Percentiles rank a stretch among this genome's conserved stretches.
These are phyloP conservation scores for Breynia disticha DNA, from an alignment of 441 rosid genomes.

Conservation along the genomic window DNA sequence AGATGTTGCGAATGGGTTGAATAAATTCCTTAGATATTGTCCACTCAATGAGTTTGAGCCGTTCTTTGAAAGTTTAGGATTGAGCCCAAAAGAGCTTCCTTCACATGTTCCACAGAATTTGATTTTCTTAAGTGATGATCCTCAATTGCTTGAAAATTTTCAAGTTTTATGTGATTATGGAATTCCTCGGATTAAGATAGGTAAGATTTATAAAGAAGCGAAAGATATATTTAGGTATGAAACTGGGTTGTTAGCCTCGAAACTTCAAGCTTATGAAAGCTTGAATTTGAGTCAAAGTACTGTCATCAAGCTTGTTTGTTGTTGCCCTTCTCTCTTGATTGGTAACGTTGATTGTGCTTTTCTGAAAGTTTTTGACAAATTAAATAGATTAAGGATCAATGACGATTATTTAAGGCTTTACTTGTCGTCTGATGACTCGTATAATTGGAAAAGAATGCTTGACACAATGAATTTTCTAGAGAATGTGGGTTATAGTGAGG, in stretches of 20 bases:
- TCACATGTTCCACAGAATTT: slow-evolving; percentile 35
- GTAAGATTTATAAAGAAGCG: slow-evolving; percentile 54
- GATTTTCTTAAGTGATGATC: slow-evolving; percentile 50
- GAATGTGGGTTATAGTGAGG: slow-evolving; percentile 42
- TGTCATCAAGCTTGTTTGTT: slow-evolving; percentile 45
- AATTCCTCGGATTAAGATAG: slow-evolving; percentile 53
- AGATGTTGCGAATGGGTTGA: slow-evolving; percentile 33
- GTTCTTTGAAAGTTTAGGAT: slow-evolving; percentile 71
- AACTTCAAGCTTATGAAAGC: slow-evolving; percentile 45
- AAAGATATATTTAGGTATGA: slow-evolving; percentile 43
- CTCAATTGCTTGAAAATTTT: slow-evolving; percentile 51
- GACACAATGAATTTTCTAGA: slow-evolving; percentile 56
- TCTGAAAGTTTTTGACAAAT: slow-evolving; percentile 37
- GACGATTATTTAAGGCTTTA: slow-evolving; percentile 37
- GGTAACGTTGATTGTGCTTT: slow-evolving; percentile 39
- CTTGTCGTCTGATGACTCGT: slow-evolving; percentile 30
- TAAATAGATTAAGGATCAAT: slow-evolving; percentile 37
- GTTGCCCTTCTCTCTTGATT: slow-evolving; percentile 45
- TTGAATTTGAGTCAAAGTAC: slow-evolving; percentile 42
- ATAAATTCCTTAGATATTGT: slow-evolving; percentile 52
- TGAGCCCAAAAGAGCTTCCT: slow-evolving; percentile 35
- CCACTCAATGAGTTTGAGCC: slow-evolving; percentile 80
- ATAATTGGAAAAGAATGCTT: slow-evolving; percentile 48
- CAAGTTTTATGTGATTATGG: slow-evolving; percentile 54
- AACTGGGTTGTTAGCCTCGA: slow-evolving; percentile 31